phyloP scores from a whole-genome alignment of 2,329 filamentous ascomycete genomes.

The Cercospora zeina region DNA sequence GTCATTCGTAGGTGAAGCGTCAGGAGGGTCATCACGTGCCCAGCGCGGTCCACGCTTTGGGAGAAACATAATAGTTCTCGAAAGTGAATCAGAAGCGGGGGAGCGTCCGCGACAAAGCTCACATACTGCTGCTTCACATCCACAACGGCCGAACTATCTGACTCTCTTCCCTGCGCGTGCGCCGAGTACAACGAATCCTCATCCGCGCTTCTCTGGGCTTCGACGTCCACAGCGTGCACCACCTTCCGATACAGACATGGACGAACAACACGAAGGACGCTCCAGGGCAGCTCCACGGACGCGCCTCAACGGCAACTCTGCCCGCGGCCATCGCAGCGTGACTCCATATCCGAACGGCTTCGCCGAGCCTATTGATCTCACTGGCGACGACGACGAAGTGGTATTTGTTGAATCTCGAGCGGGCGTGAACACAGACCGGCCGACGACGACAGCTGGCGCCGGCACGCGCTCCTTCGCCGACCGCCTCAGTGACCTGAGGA shows the following conservation, averaged over 20 bases:
- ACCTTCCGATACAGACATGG: conserved; percentile 9
- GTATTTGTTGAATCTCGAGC: conserved; percentile 32
- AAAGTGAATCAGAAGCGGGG: conserved; percentile 27
- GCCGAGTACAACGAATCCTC: conserved; percentile 10
- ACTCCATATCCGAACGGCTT: conserved; percentile 31
- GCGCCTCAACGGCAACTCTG: conserved; percentile 17
- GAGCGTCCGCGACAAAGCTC: not conserved
- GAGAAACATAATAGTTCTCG: conserved; percentile 47
- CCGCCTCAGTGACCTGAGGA: not conserved
- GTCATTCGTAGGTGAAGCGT: conserved; percentile 13
- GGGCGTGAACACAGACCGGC: conserved; percentile 32
- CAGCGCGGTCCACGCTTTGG: conserved; percentile 46
- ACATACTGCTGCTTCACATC: conserved; percentile 14
- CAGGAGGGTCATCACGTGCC: conserved; percentile 34
- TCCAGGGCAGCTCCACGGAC: conserved; percentile 24
- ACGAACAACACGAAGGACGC: conserved; percentile 44
- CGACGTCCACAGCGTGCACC: conserved; percentile 22
- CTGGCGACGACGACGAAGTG: conserved; percentile 39
- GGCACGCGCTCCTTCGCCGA: conserved; percentile 28
- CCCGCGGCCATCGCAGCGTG: conserved; percentile 25
- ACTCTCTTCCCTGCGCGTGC: conserved; percentile 18
- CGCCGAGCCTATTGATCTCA: conserved; percentile 39
- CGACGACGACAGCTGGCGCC: conserved; percentile 29
- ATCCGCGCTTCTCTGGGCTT: conserved; percentile 25
- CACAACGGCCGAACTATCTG: conserved; percentile 20